These are phyloP conservation scores for Inosperma sp. DNA, from an alignment of 768 basidiomycete species.

Conservation along the genomic window DNA sequence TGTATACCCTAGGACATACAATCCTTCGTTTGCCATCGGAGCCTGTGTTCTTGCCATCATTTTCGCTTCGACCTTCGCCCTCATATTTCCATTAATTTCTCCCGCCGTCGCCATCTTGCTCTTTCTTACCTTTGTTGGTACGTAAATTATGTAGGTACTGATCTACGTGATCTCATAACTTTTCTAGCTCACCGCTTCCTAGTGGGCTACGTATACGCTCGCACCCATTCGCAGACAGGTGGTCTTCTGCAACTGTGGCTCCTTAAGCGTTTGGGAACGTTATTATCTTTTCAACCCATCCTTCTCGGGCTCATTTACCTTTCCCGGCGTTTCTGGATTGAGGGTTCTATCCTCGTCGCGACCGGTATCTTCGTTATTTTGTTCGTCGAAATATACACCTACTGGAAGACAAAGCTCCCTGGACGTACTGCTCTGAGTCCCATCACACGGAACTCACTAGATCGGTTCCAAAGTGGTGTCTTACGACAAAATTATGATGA, in stretches of 20 bases:
- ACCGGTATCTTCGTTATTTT: conserved; percentile 49
- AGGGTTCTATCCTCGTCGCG: conserved; percentile 61
- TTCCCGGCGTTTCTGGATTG: conserved; percentile 62
- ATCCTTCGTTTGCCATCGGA: conserved; percentile 62
- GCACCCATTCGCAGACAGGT: conserved; percentile 70
- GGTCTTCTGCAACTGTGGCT: conserved; percentile 74
- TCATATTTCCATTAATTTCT: conserved; percentile 74
- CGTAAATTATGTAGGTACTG: conserved; percentile 19
- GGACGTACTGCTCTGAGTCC: conserved; percentile 47
- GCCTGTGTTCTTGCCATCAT: conserved; percentile 64
- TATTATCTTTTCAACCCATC: conserved; percentile 68
- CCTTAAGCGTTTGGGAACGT: conserved; percentile 64
- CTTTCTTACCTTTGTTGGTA: conserved; percentile 62
- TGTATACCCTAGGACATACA: conserved; percentile 66
- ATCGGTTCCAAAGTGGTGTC: conserved; percentile 47
- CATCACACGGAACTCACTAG: conserved; percentile 54
- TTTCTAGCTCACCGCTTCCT: conserved; percentile 73
- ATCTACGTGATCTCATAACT: background rate
- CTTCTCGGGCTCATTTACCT: conserved; percentile 71
- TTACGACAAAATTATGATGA: conserved; percentile 42
- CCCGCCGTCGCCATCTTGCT: conserved; percentile 66
- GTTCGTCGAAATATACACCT: conserved; percentile 58
- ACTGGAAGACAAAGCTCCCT: conserved; percentile 45
- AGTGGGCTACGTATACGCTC: conserved; percentile 71
- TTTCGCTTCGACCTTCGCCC: conserved; percentile 66